Conservation (phyloP, 2,329 filamentous ascomycete genomes). For the Scedosporium dehoogii region DNA sequence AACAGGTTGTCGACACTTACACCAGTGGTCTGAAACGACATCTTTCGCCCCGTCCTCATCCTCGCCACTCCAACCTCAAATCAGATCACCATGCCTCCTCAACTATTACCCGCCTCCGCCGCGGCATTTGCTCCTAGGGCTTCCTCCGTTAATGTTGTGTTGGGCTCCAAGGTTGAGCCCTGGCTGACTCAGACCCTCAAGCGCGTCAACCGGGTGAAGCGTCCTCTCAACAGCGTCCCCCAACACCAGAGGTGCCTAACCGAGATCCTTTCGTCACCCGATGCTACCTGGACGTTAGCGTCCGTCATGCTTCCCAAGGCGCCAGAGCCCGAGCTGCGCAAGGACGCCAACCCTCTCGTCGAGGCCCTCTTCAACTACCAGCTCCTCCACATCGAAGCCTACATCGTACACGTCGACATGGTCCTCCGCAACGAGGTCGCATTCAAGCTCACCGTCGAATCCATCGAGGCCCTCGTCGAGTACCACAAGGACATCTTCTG, state of each 20-base stretch:
- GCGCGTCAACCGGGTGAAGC: constrained; percentile 92
- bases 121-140: constrained; percentile 88
- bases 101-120: constrained; percentile 88
- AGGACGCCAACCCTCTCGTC: constrained; percentile 70
- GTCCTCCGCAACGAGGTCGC: constrained; percentile 94
- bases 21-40: not conserved
- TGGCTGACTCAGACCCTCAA: constrained; percentile 97
- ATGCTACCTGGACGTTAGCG: constrained; percentile 89
- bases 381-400: constrained; percentile 87
- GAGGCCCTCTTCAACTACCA: constrained; percentile 90
- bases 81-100: constrained; percentile 63
- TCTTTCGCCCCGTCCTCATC: not conserved
- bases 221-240: constrained; percentile 89
- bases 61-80: not conserved
- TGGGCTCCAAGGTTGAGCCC: constrained; percentile 84
- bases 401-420: constrained; percentile 99
- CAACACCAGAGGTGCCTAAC: constrained; percentile 94
- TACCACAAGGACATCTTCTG: constrained; percentile 96
- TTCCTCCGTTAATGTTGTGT: constrained; percentile 86
- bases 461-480: constrained; percentile 85
- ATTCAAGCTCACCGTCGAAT: constrained; percentile 92
- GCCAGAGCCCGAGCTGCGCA: constrained; percentile 73
- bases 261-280: constrained; percentile 79
- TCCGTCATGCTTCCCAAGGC: constrained; percentile 89
- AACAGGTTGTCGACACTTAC: constrained; percentile 7